Percentiles rank a stretch among this genome's conserved stretches.
Conservation (phyloP, 306 rosid genomes). For the Quercus suber region DNA sequence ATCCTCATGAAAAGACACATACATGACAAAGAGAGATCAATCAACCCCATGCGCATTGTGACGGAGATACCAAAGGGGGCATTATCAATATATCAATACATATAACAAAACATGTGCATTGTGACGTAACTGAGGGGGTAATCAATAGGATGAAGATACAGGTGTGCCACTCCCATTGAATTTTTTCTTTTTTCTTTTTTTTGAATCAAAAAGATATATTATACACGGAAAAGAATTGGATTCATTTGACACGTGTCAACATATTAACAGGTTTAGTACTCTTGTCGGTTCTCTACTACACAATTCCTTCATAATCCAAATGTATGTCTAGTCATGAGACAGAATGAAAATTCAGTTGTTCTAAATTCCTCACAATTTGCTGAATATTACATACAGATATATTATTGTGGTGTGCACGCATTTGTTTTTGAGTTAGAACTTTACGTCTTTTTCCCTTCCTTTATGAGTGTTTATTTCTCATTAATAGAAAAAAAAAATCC, state of each 20-base stretch:
- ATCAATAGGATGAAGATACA: background rate
- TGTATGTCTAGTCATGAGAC: background rate
- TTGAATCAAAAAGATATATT: background rate
- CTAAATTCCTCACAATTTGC: background rate
- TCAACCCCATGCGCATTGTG: no score
- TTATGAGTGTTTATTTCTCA: no score
- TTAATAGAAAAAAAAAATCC: no score
- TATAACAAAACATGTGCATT: background rate
- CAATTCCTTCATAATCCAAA: background rate
- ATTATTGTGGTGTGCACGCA: no score
- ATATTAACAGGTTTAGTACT: no score
- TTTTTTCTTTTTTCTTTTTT: background rate
- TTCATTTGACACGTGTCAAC: no score
- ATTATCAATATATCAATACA: no score
- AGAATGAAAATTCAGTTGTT: background rate
- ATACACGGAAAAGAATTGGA: background rate
- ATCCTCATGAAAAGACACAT: no score
- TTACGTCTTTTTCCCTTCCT: no score
- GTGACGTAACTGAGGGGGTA: background rate
- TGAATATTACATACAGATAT: background rate
- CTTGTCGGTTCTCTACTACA: no score
- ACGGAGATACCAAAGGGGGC: background rate
- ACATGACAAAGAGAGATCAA: no score
- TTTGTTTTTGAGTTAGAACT: no score
- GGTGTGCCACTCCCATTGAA: background rate